Evolutionary conservation across 768 basidiomycete species (phyloP).

Genomic region (Daedalea quercina): DNA sequence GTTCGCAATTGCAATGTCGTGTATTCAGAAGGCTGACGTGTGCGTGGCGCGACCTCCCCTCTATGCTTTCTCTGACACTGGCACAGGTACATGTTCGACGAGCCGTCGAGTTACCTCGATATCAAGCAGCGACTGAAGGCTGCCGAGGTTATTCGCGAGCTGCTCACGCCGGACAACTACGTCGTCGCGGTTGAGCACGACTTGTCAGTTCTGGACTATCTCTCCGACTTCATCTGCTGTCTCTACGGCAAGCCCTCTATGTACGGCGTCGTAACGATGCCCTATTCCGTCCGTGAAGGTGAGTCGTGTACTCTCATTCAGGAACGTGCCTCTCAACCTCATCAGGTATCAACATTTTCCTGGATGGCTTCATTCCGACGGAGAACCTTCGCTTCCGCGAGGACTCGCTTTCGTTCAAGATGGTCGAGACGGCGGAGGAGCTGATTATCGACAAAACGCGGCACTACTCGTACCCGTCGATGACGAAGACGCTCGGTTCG

Average conservation of each 20-base stretch:
- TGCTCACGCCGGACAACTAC: conserved; percentile 80
- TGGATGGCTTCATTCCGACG: conserved; percentile 97
- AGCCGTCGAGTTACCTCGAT: conserved; percentile 97
- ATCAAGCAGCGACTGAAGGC: conserved; percentile 93
- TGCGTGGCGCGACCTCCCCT: conserved; percentile 33
- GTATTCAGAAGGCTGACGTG: conserved; percentile 94
- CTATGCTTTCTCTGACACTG: background rate
- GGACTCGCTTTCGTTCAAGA: conserved; percentile 94
- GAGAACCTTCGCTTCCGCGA: conserved; percentile 98
- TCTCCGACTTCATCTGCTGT: conserved; percentile 97
- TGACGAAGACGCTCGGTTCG: conserved; percentile 92
- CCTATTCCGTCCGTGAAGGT: conserved; percentile 97
- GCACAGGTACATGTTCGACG: conserved; percentile 94
- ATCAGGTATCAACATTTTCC: conserved; percentile 96
- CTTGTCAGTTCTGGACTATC: conserved; percentile 94
- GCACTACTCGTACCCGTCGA: conserved; percentile 86
- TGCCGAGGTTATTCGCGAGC: conserved; percentile 87
- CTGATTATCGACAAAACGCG: conserved; percentile 79
- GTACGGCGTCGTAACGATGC: conserved; percentile 99
- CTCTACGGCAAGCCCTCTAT: conserved; percentile 95
- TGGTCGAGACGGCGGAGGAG: conserved; percentile 95
- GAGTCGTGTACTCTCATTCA: conserved; percentile 10
- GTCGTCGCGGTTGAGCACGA: conserved; percentile 99
- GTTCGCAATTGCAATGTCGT: conserved; percentile 97
- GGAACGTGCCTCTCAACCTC: background rate